Conservation (phyloP, 768 basidiomycete genomes). For the Psilocybe azurescens region DNA sequence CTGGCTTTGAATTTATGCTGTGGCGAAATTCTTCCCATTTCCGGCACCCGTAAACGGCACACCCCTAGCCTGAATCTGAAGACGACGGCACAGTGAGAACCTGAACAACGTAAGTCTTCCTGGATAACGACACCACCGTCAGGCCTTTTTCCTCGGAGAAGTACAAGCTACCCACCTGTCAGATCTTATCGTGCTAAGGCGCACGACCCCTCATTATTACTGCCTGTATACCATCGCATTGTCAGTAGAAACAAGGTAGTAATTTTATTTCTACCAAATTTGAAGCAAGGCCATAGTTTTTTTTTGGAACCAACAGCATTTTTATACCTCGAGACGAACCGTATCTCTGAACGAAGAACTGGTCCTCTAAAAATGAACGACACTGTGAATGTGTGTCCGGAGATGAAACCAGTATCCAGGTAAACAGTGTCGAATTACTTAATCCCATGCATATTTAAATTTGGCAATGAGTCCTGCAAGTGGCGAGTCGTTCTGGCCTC, state of each 20-base stretch:
- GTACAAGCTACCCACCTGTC: slow-evolving; percentile 2
- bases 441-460: no score
- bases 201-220: not conserved
- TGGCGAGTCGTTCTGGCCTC: slow-evolving; percentile 18
- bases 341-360: no score
- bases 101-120: slow-evolving; percentile 19
- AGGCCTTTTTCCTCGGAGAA: slow-evolving; percentile 25
- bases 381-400: slow-evolving; percentile 7
- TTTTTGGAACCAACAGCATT: not conserved
- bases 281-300: not conserved
- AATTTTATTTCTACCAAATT: not conserved
- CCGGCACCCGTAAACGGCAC: slow-evolving; percentile 7
- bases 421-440: no score
- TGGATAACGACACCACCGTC: slow-evolving; percentile 9
- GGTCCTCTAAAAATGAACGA: not conserved
- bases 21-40: slow-evolving; percentile 15
- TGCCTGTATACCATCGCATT: no score
- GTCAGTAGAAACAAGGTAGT: no score
- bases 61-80: slow-evolving; percentile 12
- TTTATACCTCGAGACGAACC: not conserved
- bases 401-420: not conserved
- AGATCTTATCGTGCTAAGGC: not conserved
- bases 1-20: slow-evolving; percentile 22
- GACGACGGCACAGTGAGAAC: slow-evolving; percentile 8
- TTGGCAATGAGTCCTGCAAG: not conserved